Conservation (phyloP, 2,329 filamentous ascomycete species). For the Botryotinia narcissicola region DNA sequence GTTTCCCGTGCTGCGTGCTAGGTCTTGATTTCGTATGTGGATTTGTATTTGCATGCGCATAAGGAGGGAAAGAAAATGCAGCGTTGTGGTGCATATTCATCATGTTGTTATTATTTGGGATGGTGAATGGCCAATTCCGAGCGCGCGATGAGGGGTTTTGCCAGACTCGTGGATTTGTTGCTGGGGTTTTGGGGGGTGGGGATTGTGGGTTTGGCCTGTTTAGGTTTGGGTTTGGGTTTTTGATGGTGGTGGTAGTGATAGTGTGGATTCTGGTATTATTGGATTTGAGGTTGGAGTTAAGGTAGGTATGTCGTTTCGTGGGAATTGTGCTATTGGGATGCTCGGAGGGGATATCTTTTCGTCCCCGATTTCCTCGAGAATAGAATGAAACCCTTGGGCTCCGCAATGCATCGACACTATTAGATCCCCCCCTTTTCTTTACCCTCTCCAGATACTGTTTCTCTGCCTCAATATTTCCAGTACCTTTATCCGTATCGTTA, state of each 20-base stretch:
- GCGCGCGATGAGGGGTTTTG: slow-evolving; percentile 9
- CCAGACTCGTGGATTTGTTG: slow-evolving; percentile 3
- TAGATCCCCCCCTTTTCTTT: not conserved
- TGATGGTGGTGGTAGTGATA: not conserved
- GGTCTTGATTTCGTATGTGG: not conserved
- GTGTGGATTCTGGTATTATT: not conserved
- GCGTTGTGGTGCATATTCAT: not conserved
- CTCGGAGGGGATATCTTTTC: not conserved
- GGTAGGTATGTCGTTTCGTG: not conserved
- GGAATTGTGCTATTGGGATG: not conserved
- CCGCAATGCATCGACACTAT: not conserved
- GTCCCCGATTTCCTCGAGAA: not conserved
- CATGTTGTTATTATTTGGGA: not conserved
- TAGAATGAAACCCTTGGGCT: not conserved
- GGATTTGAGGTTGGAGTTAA: not conserved
- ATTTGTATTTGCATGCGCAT: not conserved
- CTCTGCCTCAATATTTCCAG: not conserved
- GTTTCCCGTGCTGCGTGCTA: not conserved
- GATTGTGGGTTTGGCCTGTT: not conserved
- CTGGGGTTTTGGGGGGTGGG: not conserved
- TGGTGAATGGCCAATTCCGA: not conserved
- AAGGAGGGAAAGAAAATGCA: not conserved
- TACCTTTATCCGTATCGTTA: not conserved
- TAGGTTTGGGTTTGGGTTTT: not conserved
- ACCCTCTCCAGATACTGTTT: not conserved